A percentile compares a stretch with the other conserved stretches of the same genome.
Conservation (phyloP, 2,329 filamentous ascomycete species). For the Pseudogymnoascus sp. region DNA sequence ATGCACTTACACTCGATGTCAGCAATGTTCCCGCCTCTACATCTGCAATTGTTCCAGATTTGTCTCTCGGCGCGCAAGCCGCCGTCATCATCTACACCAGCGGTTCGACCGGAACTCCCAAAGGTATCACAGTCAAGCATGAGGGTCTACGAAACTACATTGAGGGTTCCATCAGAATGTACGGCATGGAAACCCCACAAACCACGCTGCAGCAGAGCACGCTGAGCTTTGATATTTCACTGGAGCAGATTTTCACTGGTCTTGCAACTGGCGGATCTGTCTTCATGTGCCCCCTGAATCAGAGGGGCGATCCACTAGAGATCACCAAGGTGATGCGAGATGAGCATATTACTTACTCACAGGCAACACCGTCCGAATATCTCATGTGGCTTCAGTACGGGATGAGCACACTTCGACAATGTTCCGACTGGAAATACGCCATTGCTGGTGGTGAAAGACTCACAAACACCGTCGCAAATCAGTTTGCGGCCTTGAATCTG, state of each 20-base stretch:
- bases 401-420: not conserved
- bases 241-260: slow-evolving; percentile 15
- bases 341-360: slow-evolving; percentile 16
- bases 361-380: slow-evolving; percentile 20
- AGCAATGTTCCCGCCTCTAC: slow-evolving; percentile 10
- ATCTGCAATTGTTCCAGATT: slow-evolving; percentile 12
- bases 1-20: slow-evolving; percentile 6
- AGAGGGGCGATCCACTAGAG: slow-evolving; percentile 15
- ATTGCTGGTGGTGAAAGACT: slow-evolving; percentile 22
- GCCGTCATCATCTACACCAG: slow-evolving; percentile 22
- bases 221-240: slow-evolving; percentile 17
- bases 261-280: slow-evolving; percentile 15
- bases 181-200: slow-evolving; percentile 10
- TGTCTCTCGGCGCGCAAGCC: slow-evolving; percentile 24
- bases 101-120: slow-evolving; percentile 28
- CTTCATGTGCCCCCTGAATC: slow-evolving; percentile 11
- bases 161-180: slow-evolving; percentile 14
- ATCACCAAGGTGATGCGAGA: slow-evolving; percentile 15
- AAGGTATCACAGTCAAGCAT: slow-evolving; percentile 32
- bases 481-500: slow-evolving; percentile 16
- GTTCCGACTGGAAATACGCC: slow-evolving; percentile 16
- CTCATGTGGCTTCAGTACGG: slow-evolving; percentile 12
- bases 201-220: slow-evolving; percentile 17
- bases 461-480: slow-evolving; percentile 19
- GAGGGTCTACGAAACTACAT: slow-evolving; percentile 19